A percentile compares a stretch with the other conserved stretches of the same genome.
These are phyloP conservation scores for Penicillium chermesinum DNA, from an alignment of 495 filamentous ascomycete species.

Conservation along the genomic window DNA sequence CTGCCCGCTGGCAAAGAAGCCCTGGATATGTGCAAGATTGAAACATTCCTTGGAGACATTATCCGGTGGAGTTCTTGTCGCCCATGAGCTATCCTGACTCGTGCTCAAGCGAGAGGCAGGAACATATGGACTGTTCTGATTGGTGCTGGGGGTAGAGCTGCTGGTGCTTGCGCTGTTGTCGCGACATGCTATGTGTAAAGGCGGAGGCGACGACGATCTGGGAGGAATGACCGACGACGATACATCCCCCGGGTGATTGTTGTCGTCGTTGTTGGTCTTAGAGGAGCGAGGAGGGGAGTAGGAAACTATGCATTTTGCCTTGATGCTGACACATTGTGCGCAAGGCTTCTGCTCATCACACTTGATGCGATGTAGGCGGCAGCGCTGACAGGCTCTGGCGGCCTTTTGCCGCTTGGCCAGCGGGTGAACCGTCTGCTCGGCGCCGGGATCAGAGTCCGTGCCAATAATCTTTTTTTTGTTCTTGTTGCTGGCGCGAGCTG, in stretches of 20 bases:
- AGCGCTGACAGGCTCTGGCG: slow-evolving; percentile 3
- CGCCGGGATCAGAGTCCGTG: no score
- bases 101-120: no score
- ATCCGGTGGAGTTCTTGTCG: neutral
- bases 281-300: slow-evolving; percentile 1
- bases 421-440: neutral
- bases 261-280: neutral
- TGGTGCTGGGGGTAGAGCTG: no score
- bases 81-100: neutral
- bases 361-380: slow-evolving; percentile 5
- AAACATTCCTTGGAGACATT: slow-evolving; percentile 2
- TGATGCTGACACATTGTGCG: slow-evolving; percentile 1
- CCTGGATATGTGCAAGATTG: slow-evolving; percentile 1
- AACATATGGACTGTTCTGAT: neutral
- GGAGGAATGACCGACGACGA: neutral
- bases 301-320: slow-evolving; percentile 3
- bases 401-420: slow-evolving; percentile 3
- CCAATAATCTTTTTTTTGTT: neutral
- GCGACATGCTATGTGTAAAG: no score
- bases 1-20: slow-evolving; percentile 4
- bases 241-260: neutral
- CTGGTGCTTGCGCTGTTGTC: no score
- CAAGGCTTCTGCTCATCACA: slow-evolving; percentile 5
- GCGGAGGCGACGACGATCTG: no score
- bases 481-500: slow-evolving; percentile 2